Conservation (phyloP, 306 rosid genomes). For the Castanea sativa region DNA sequence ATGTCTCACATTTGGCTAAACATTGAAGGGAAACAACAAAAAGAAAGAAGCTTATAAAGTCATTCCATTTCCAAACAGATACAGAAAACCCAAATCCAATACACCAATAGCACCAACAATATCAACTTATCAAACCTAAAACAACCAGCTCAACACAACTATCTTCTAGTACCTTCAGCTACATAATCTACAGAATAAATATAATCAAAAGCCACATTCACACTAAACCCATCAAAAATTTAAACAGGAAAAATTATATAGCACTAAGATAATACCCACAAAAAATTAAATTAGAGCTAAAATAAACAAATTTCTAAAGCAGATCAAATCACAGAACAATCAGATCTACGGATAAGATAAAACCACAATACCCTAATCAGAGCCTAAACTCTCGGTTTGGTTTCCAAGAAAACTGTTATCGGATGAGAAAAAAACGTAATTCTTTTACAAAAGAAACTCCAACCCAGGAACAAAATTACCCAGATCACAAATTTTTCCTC, state of each 20-base stretch:
- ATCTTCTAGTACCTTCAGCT: neutral
- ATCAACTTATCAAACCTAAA: neutral
- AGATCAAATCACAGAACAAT: neutral
- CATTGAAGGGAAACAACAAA: neutral
- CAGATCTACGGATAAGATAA: conserved; percentile 34
- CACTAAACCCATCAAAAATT: neutral
- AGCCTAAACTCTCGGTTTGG: neutral
- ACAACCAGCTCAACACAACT: neutral
- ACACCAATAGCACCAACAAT: neutral
- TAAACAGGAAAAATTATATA: neutral
- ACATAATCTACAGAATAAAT: neutral
- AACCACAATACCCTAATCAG: conserved; percentile 9
- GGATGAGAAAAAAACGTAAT: neutral
- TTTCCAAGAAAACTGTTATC: neutral
- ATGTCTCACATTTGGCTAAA: too few species aligned
- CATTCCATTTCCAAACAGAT: neutral
- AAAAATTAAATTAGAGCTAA: neutral
- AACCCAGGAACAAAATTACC: neutral
- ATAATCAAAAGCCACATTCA: neutral
- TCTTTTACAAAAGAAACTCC: neutral
- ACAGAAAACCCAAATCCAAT: neutral
- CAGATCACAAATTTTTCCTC: conserved; percentile 30
- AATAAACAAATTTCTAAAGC: conserved; percentile 8
- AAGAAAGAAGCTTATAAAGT: neutral
- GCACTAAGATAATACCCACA: neutral